Evolutionary conservation across 305 asterid species (phyloP).

Genomic region (Salvia sclarea): DNA sequence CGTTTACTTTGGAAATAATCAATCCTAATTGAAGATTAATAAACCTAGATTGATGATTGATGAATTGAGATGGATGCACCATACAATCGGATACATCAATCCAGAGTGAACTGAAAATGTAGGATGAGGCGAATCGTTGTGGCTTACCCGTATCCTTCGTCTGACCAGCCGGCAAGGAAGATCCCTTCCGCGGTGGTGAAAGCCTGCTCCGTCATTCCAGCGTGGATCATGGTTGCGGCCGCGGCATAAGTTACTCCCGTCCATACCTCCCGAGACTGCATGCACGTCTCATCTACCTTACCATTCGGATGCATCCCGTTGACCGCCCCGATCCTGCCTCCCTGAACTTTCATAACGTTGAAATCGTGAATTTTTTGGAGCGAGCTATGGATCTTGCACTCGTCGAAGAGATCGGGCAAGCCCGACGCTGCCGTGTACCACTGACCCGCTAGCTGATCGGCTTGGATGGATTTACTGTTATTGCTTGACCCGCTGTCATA

Average conservation of each 20-base stretch:
- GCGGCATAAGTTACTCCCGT: slow-evolving; percentile 89
- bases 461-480: slow-evolving; percentile 90
- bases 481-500: slow-evolving; percentile 93
- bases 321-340: slow-evolving; percentile 96
- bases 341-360: slow-evolving; percentile 83
- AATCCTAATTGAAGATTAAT: no score
- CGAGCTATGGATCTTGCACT: slow-evolving; percentile 61
- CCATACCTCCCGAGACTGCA: slow-evolving; percentile 99
- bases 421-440: slow-evolving; percentile 98
- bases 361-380: slow-evolving; percentile 92
- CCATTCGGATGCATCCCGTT: slow-evolving; percentile 97
- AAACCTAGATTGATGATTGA: no score
- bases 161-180: slow-evolving; percentile 97
- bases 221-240: slow-evolving; percentile 96
- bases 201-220: slow-evolving; percentile 95
- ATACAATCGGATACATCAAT: no score
- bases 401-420: slow-evolving; percentile 83
- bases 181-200: slow-evolving; percentile 90
- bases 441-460: slow-evolving; percentile 97
- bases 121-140: background rate
- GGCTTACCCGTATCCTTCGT: slow-evolving; percentile 91
- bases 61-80: no score
- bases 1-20: no score
- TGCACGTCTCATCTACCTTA: slow-evolving; percentile 96
- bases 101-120: background rate